Evolutionary conservation across 352 stramenopile species (phyloP), one percentile per base, ranked within the genome.

Genomic region (Pythium plurisporium): DNA sequence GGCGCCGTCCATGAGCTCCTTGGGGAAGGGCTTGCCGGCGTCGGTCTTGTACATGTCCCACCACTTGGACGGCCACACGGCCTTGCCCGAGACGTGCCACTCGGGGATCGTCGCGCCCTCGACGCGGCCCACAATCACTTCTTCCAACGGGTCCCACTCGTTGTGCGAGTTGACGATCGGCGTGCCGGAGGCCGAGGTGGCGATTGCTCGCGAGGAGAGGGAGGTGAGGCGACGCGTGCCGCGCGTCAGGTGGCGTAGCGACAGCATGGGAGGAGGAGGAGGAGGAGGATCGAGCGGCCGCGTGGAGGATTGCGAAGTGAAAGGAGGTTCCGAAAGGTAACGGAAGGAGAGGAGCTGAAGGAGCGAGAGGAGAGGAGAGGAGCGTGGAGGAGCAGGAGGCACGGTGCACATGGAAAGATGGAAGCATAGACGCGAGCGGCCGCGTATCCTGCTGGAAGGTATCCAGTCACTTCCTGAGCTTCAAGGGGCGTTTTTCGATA

Each of bases 11-110:
- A 94, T 79, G 40, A 96, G 73, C 44, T 95, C 67, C 46, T 72
- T 60, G 14, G 86, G 86, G 73, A 96, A 96, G 22, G 74, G 58
- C 61, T 88, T 69, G 11, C 87, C 87, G 49, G 72, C 78, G 55
- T 93, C 67, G 43, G 67, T 89, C 70, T 95, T 91, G 76, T 93
- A 95, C 86, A 96, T 95, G 47, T 94, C 76, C 87, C 87, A 96
- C 65, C 86, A 88, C 52, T 93, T 93, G 46, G 55, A 69, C 6
- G 87, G 87, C 87, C 87, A 96, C 60, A 96, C 86, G 14, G 87
- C 87, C 67, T 96, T 96, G 62, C 87, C 87, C 0, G 87, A 60
- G 23, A 95, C 84, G 64, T 96, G 85, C 87, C 86, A 96, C 55
- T 96, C 87, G n/a, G 86, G 87, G 63, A 96, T 95, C 31, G 87